phyloP scores from a whole-genome alignment of 257 asterid genomes.

The Solanum megistacrolobum region DNA sequence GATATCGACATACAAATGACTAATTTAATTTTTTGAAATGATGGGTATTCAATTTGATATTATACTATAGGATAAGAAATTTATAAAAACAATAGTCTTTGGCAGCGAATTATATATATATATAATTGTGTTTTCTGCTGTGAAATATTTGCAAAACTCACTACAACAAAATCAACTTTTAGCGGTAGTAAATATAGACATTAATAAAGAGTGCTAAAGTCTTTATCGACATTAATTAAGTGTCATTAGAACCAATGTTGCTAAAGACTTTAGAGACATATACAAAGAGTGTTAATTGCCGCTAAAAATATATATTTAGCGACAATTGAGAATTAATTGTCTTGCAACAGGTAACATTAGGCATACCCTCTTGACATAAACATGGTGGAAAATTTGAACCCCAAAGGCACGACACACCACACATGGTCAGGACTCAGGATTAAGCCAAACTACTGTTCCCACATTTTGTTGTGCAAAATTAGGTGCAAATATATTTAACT shows the following conservation, averaged over 20 bases:
- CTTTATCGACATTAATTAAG: too few relatives aligned
- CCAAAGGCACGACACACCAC: neutral
- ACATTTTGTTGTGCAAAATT: neutral
- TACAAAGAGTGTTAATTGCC: fast-evolving
- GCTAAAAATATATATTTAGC: too few relatives aligned
- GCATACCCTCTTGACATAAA: neutral
- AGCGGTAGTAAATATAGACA: too few relatives aligned
- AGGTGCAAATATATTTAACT: neutral
- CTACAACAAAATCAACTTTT: too few relatives aligned
- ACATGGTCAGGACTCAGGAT: neutral
- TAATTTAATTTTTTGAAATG: neutral
- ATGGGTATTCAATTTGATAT: neutral
- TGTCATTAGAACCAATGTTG: too few relatives aligned
- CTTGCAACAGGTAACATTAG: neutral
- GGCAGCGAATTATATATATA: neutral
- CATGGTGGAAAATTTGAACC: neutral
- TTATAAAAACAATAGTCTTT: neutral
- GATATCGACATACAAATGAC: neutral
- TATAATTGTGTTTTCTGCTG: neutral
- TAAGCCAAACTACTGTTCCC: neutral
- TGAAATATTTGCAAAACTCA: neutral
- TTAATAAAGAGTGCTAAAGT: too few relatives aligned
- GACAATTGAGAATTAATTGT: too few relatives aligned
- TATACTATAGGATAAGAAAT: neutral
- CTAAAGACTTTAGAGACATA: too few relatives aligned